Base-by-base conservation (phyloP, 2,329 filamentous ascomycete species). In the Davidsoniella eucalypti region DNA sequence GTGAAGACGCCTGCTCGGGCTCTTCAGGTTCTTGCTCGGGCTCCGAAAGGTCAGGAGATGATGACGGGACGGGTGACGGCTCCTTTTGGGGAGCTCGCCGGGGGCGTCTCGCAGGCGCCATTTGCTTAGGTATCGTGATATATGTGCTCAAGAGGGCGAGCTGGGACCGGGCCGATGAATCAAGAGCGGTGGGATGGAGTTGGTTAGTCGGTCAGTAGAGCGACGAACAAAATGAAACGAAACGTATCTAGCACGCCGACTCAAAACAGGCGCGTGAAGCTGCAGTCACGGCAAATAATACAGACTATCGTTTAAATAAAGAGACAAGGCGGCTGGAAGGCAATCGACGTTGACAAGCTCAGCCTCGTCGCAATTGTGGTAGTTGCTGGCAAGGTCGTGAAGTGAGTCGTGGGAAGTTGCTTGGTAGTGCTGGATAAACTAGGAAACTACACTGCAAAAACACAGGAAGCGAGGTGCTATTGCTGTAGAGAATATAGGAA, bases 31-130 rank as follows among this genome's bases (percentile, higher is more conserved):
- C 44, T 12, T 44, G 26, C 44, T 53, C 48, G 40, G 47, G 48
- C 17, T 53, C 52, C 12, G 52, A 53, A 7, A 51, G 44, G 18
- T 53, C 48, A 43, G 47, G 47, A 26, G 51, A 50, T 21, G 52
- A 53, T 8, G 52, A 51, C 9, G 48, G 44, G 29, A 44, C 48
- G 5, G 47, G 47, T 26, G 44, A 47, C n/a, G 33, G 47, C 44
- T 47, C 44, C 49, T 53, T 50, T n/a, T 38, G 47, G 36, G 52
- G 44, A 16, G 52, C 52, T 49, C 52, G 48, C 44, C 48, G 52
- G 33, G 52, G 40, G 48, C 52, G 52, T 50, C 48, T 50, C 38
- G 47, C 52, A 26, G 52, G 48, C 40, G 52, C 52, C 52, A 53
- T 53, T 53, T 46, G 39, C 41, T 37, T 17, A n/a, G 17, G 25